Percentiles rank a stretch among this genome's conserved stretches.
phyloP scores from a whole-genome alignment of 306 rosid species.

The Casuarina cunninghamiana region DNA sequence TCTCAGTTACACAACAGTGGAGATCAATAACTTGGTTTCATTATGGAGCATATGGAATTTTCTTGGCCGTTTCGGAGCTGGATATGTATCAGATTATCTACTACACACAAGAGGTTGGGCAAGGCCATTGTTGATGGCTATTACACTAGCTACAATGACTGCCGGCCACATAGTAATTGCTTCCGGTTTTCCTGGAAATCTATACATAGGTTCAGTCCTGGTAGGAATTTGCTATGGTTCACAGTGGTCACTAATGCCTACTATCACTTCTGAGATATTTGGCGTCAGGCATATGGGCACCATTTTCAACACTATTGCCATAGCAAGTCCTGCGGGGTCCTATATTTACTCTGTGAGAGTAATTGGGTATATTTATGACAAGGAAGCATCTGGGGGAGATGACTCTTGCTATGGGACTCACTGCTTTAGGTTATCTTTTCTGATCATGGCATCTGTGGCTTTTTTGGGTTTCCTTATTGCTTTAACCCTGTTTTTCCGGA shows the following conservation, averaged over 20 bases:
- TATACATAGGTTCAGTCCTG: constrained; percentile 73
- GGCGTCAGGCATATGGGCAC: constrained; percentile 88
- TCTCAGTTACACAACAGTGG: constrained; percentile 61
- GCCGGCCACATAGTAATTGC: constrained; percentile 70
- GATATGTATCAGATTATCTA: constrained; percentile 71
- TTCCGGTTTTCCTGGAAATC: constrained; percentile 67
- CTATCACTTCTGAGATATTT: constrained; percentile 80
- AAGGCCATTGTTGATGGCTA: constrained; percentile 66
- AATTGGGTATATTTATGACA: constrained; percentile 81
- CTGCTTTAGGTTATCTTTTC: constrained; percentile 78
- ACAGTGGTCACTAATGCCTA: constrained; percentile 94
- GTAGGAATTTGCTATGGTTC: constrained; percentile 90
- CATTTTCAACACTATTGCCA: constrained; percentile 80
- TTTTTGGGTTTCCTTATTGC: constrained; percentile 62
- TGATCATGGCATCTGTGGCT: constrained; percentile 70
- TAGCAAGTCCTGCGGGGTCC: constrained; percentile 84
- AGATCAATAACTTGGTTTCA: constrained; percentile 69
- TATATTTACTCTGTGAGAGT: constrained; percentile 77
- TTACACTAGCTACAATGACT: constrained; percentile 58
- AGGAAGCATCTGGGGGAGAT: constrained; percentile 43
- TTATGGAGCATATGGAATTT: constrained; percentile 97
- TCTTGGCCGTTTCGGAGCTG: constrained; percentile 90
- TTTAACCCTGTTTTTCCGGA: constrained; percentile 60
- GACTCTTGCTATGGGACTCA: constrained; percentile 61
- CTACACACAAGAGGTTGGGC: constrained; percentile 76